A percentile compares a stretch with the other conserved stretches of the same genome.
phyloP scores from a whole-genome alignment of 495 filamentous ascomycete genomes.

The Penicillium daleae region DNA sequence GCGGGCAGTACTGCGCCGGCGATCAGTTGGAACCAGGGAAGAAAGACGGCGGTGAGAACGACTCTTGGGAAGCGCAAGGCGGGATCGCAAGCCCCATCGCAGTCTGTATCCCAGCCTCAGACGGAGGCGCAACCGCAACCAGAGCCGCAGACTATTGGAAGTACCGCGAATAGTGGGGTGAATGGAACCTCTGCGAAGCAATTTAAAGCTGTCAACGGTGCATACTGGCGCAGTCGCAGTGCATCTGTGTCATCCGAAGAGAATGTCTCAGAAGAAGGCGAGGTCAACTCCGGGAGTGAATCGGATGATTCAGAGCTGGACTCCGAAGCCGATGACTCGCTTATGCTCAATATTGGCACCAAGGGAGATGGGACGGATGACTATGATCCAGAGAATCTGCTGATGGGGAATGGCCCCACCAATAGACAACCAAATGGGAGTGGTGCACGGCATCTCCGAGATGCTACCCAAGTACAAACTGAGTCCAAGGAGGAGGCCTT shows the following conservation, averaged over 20 bases:
- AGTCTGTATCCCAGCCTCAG: conserved; percentile 2
- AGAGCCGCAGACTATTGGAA: conserved; percentile 14
- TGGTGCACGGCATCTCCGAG: no score
- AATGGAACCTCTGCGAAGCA: conserved; percentile 11
- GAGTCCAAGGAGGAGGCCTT: conserved; percentile 46
- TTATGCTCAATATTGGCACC: conserved; percentile 46
- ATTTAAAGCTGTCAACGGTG: conserved; percentile 46
- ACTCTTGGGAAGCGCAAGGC: conserved; percentile 34
- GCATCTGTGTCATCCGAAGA: conserved; percentile 36
- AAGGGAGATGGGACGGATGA: conserved; percentile 30
- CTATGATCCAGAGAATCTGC: conserved; percentile 31
- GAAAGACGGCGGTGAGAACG: conserved; percentile 41
- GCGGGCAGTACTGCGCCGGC: conserved; percentile 35
- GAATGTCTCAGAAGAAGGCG: conserved; percentile 30
- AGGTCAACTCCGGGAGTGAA: conserved; percentile 34
- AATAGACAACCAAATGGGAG: conserved; percentile 1
- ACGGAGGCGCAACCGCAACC: not conserved
- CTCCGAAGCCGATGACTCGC: conserved; percentile 47
- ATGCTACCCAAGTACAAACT: not conserved
- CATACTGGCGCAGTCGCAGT: conserved; percentile 47
- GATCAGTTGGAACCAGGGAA: conserved; percentile 48
- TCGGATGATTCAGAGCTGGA: conserved; percentile 44
- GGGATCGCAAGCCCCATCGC: conserved; percentile 6
- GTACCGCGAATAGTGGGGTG: not conserved
- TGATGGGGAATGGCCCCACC: conserved; percentile 2